Base-by-base conservation (phyloP, 2,329 filamentous ascomycete species). In the Phyllosticta paracitricarpa region DNA sequence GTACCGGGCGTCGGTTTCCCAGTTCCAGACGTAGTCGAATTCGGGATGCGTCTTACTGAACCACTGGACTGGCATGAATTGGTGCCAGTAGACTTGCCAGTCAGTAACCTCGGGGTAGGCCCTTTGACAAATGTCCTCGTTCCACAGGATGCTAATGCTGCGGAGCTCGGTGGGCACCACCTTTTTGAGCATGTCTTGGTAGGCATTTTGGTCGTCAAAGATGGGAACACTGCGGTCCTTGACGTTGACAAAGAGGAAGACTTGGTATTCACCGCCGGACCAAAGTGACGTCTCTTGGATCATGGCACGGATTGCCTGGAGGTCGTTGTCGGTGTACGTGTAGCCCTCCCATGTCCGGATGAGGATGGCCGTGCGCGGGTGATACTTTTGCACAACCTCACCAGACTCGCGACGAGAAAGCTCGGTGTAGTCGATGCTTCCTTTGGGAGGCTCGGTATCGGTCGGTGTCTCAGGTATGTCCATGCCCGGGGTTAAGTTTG, bases 1-100 rank as follows among this genome's bases (percentile, higher is more conserved):
- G 69, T 88, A 88, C 56, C 90, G 82, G 33, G 87, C 85, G 69
- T 94, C 89, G 75, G 91, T 89, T 70, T 94, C 90, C 89, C 89
- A 92, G 71, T 93, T 92, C 89, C 89, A 79, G 66, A 91, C 81
- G 67, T 83, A 91, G 66, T 92, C 88, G 65, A 89, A 94, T 67
- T 93, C 85, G 0, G 88, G 88, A 67, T 91, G 86, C 57, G 88
- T 86, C 68, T 88, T 81, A 62, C 84, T 84, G 69, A 92, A 91
- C 73, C 86, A 87, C 70, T 91, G 89, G 2, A 91, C 80, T 5
- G 87, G 86, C 66, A 90, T 80, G 78, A 86, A 89, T 68, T 89
- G 86, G 30, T 77, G 73, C 76, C 77, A 79, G 67, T 79, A 79
- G 8, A 79, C 76, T 62, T 78, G 74, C 75, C 76, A 79, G 62